phyloP scores from a whole-genome alignment of 805 yeast species.

The Lipomyces sp. region DNA sequence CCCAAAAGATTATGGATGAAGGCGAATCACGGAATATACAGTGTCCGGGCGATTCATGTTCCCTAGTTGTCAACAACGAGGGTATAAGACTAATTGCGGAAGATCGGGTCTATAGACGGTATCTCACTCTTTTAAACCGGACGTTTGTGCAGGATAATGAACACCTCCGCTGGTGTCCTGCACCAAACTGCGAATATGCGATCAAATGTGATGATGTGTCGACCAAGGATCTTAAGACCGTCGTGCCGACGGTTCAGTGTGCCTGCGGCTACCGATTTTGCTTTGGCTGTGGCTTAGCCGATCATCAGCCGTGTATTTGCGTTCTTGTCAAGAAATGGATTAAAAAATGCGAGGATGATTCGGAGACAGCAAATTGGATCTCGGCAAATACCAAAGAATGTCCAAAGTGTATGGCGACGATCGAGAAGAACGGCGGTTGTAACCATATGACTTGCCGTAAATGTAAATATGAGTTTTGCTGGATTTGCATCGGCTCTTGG shows the following conservation, averaged over 20 bases:
- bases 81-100: slow-evolving; percentile 49
- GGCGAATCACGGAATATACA: slow-evolving; percentile 51
- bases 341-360: slow-evolving; percentile 78
- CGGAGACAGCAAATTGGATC: slow-evolving; percentile 88
- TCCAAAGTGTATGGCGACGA: slow-evolving; percentile 76
- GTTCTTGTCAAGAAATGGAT: slow-evolving; percentile 71
- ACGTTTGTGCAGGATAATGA: slow-evolving; percentile 58
- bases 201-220: slow-evolving; percentile 49
- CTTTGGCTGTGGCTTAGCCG: slow-evolving; percentile 70
- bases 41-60: slow-evolving; percentile 70
- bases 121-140: slow-evolving; percentile 42
- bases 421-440: slow-evolving; percentile 96
- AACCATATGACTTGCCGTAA: slow-evolving; percentile 91
- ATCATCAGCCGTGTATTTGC: slow-evolving; percentile 88
- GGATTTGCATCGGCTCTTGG: slow-evolving; percentile 90
- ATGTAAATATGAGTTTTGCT: slow-evolving; percentile 83
- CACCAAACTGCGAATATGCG: slow-evolving; percentile 72
- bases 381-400: slow-evolving; percentile 82
- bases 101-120: slow-evolving; percentile 38
- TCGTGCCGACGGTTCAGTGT: slow-evolving; percentile 74
- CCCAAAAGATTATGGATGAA: slow-evolving; percentile 48
- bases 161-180: slow-evolving; percentile 77
- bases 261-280: slow-evolving; percentile 73
- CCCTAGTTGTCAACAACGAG: slow-evolving; percentile 45
- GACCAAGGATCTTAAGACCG: slow-evolving; percentile 37